Percentiles rank a stretch among this genome's conserved stretches.
phyloP scores from a whole-genome alignment of 2,329 filamentous ascomycete genomes.

The Cladophialophora bantiana region DNA sequence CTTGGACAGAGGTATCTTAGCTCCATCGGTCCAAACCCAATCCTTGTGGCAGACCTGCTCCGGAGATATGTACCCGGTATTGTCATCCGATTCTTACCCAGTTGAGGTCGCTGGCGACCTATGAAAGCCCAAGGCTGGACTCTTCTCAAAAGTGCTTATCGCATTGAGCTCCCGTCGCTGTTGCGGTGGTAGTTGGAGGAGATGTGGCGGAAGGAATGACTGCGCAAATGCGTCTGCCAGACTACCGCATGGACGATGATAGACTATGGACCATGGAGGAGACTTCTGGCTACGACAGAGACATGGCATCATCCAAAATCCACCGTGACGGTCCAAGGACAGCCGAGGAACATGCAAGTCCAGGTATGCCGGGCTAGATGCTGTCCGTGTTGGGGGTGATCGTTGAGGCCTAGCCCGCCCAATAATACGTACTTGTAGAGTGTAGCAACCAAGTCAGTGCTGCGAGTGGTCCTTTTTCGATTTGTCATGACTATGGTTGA shows the following conservation, averaged over 20 bases:
- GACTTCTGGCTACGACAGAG: background rate
- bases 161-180: background rate
- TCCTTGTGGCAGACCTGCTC: background rate
- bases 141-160: background rate
- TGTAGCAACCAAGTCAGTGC: slow-evolving; percentile 1
- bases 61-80: background rate
- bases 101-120: too few species aligned
- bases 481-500: background rate
- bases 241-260: background rate
- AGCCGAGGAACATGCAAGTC: background rate
- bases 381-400: too few species aligned
- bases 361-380: too few species aligned
- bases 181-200: background rate
- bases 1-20: background rate
- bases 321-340: background rate
- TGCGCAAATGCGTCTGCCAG: background rate
- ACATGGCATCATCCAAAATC: background rate
- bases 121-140: too few species aligned
- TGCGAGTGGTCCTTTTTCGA: background rate
- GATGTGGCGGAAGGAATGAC: background rate
- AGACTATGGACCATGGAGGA: background rate
- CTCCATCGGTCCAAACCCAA: background rate
- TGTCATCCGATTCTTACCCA: slow-evolving; percentile 5
- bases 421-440: background rate
- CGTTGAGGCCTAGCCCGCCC: background rate